Evolutionary conservation across 352 stramenopile species (phyloP), one percentile per base, ranked within the genome.

Genomic region (Sclerospora graminicola): DNA sequence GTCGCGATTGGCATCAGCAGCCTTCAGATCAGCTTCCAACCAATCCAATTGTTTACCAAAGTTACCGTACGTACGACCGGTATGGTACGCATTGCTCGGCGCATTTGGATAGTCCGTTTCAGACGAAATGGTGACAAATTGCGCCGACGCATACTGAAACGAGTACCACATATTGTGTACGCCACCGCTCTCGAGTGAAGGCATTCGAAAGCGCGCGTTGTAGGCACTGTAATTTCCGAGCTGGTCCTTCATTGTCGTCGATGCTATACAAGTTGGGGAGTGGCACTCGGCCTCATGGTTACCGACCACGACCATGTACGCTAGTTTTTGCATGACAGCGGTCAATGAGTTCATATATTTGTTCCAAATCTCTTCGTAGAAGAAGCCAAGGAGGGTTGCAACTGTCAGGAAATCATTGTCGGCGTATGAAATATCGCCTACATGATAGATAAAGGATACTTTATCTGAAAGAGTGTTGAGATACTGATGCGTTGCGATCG

Each of bases 231-330:
- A 95, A 37, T 91, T 93, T 21, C 71, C 60, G 11, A 95, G 49
- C 10, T 61, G 53, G 21, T 78, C 49, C 44, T 62, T 72, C 52
- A 79, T 78, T 38, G 36, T 56, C 0, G n/a, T 35, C 19, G 72
- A 84, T 4, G 74, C 1, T 1, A 75, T 38, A 34, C 82, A 95
- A 5, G 28, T 20, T 1, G 76, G 67, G 15, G 71, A 88, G 51
- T 92, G 74, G 49, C 82, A 95, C 50, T 95, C 82, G 7, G 80
- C 81, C 39, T 95, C 84, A 56, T 95, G 84, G 59, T 95, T 95
- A 15, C 83, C 83, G 2, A 81, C 61, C 6, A 70, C 21, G 11
- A 88, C 75, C 82, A 95, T 93, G 66, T 91, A 94, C 19, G 84
- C 80, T 28, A 84, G 40, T 11, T 51, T 14, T n/a, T 36, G 54